Evolutionary conservation across 23 red algal genomes (phyloP).

Genomic region (Gracilariopsis chorda): DNA sequence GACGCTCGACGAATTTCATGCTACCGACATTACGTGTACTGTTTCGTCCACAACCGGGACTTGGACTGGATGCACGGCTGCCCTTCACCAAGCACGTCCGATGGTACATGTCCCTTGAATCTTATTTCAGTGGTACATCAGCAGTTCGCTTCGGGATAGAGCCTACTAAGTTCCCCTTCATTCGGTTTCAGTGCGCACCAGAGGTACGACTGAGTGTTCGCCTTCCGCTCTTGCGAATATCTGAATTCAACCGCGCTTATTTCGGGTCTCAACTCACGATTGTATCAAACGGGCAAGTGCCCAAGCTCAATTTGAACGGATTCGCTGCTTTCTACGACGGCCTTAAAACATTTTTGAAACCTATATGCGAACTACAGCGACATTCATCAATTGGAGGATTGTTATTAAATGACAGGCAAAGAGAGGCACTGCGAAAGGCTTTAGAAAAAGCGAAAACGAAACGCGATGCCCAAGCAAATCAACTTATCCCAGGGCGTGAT

Average conservation of each 20-base stretch:
- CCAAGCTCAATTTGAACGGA: neutral
- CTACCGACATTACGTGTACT: constrained; percentile 43
- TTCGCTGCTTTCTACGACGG: constrained; percentile 4
- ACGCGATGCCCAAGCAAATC: neutral
- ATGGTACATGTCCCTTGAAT: constrained; percentile 39
- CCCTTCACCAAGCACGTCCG: constrained; percentile 30
- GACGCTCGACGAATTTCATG: neutral
- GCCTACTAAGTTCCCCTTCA: constrained; percentile 17
- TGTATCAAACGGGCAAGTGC: neutral
- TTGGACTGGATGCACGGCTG: constrained; percentile 40
- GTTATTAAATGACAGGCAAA: constrained; percentile 4
- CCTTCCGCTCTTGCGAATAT: constrained; percentile 11
- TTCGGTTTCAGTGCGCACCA: constrained; percentile 39
- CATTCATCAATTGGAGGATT: neutral
- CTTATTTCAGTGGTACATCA: constrained; percentile 19
- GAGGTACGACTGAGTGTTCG: neutral
- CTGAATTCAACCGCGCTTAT: constrained; percentile 31
- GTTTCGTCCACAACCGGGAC: constrained; percentile 18
- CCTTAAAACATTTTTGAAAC: constrained; percentile 3
- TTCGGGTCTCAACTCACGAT: constrained; percentile 22
- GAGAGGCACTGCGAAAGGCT: neutral
- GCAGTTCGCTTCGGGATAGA: constrained; percentile 30
- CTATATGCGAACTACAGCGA: constrained; percentile 19
- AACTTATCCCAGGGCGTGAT: neutral
- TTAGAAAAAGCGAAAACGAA: neutral